Evolutionary conservation across 1,284 basidiomycete species (phyloP).

Genomic region (Rhodotorula sp.): DNA sequence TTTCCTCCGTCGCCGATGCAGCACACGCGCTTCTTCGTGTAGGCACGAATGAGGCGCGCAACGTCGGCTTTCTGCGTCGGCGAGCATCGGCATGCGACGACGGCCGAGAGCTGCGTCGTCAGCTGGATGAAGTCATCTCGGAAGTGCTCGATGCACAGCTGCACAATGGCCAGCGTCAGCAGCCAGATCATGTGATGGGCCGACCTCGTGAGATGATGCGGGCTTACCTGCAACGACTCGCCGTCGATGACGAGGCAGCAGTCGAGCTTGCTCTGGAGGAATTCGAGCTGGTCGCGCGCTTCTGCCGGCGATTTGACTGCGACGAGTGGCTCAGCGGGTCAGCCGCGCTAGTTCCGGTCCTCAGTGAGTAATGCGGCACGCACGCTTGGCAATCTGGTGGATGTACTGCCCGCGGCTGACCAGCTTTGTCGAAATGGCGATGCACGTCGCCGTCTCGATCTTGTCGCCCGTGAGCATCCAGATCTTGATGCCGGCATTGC

Average conservation of each 20-base stretch:
- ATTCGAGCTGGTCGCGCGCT: conserved; percentile 87
- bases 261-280: conserved; percentile 89
- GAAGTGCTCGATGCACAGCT: conserved; percentile 88
- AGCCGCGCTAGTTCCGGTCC: background rate
- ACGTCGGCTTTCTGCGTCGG: conserved; percentile 99
- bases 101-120: conserved; percentile 90
- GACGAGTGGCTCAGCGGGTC: background rate
- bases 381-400: conserved; percentile 91
- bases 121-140: conserved; percentile 93
- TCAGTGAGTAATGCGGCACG: conserved; percentile 48
- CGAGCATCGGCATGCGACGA: conserved; percentile 96
- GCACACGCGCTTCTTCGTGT: conserved; percentile 92
- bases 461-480: conserved; percentile 99
- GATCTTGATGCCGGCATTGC: conserved; percentile 97
- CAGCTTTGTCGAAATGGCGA: conserved; percentile 94
- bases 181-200: too few relatives aligned
- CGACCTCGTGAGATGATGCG: background rate
- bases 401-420: conserved; percentile 97
- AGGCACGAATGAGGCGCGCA: conserved; percentile 81
- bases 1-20: conserved; percentile 97
- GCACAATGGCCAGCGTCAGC: conserved; percentile 14
- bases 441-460: conserved; percentile 98
- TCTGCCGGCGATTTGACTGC: conserved; percentile 79
- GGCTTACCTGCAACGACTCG: conserved; percentile 85
- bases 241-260: conserved; percentile 98